Evolutionary conservation across 148 eudicot species (phyloP).

Genomic region (Camellia granthamiana): DNA sequence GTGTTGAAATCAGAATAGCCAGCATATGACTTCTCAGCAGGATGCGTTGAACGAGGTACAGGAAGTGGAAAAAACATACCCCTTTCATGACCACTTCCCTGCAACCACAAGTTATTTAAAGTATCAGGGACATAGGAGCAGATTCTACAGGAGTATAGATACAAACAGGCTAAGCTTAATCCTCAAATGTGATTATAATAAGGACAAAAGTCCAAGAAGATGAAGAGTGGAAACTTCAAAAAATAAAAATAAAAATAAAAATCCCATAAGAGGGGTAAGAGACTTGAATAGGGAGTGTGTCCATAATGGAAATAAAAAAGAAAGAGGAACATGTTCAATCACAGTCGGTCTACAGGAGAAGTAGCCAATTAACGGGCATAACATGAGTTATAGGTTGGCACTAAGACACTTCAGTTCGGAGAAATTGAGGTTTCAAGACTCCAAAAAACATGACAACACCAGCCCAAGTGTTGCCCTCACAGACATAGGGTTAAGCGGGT

Average conservation of each 20-base stretch:
- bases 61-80: slow-evolving; percentile 40
- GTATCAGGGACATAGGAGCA: slow-evolving; percentile 4
- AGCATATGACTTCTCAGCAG: slow-evolving; percentile 32
- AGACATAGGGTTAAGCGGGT: neutral
- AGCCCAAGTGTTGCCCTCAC: neutral
- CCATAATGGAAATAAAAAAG: neutral
- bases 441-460: neutral
- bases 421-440: neutral
- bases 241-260: neutral
- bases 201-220: neutral
- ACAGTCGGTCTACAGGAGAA: neutral
- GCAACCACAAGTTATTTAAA: slow-evolving; percentile 20
- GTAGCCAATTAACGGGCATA: slow-evolving; percentile 8
- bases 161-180: neutral
- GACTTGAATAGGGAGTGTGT: neutral
- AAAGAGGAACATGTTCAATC: neutral
- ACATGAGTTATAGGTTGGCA: slow-evolving; percentile 4
- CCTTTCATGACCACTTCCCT: slow-evolving; percentile 58
- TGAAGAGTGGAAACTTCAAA: neutral
- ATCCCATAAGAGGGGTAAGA: neutral
- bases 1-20: slow-evolving; percentile 35
- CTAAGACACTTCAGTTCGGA: neutral
- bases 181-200: neutral
- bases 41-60: slow-evolving; percentile 33
- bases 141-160: neutral